Percentiles rank a stretch among this genome's conserved stretches.
These are phyloP conservation scores for Diplodia mutila DNA, from an alignment of 2,329 filamentous ascomycete genomes.

Conservation along the genomic window DNA sequence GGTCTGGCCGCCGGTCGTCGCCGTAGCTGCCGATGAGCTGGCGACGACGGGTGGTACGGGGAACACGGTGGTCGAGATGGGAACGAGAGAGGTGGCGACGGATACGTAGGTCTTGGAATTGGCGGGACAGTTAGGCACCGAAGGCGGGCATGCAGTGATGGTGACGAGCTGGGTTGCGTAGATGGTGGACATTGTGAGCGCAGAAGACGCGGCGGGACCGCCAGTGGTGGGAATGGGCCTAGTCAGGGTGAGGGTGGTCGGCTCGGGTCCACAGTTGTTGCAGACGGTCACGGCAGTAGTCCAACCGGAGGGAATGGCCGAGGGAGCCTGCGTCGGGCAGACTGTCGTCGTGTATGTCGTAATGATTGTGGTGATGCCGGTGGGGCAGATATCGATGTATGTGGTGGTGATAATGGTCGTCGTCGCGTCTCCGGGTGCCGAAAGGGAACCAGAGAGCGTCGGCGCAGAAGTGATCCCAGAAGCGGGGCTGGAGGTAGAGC, in stretches of 20 bases:
- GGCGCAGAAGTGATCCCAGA: slow-evolving; percentile 1
- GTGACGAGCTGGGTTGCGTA: slow-evolving; percentile 21
- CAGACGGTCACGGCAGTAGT: slow-evolving; percentile 37
- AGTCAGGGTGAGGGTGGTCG: slow-evolving; percentile 36
- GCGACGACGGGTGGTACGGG: neutral
- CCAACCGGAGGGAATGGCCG: slow-evolving; percentile 33
- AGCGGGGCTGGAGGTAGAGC: neutral
- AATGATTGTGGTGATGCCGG: slow-evolving; percentile 39
- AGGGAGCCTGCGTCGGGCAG: slow-evolving; percentile 25
- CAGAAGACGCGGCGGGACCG: neutral
- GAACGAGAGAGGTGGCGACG: slow-evolving; percentile 6
- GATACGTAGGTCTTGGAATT: slow-evolving; percentile 23
- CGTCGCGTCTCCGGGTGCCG: neutral
- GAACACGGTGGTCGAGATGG: slow-evolving; percentile 14
- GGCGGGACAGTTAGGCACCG: slow-evolving; percentile 30
- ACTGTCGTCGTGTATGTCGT: slow-evolving; percentile 35
- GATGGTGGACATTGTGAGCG: slow-evolving; percentile 4
- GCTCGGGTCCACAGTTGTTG: slow-evolving; percentile 33
- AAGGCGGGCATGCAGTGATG: slow-evolving; percentile 8
- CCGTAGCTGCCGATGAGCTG: neutral
- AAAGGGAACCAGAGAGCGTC: neutral
- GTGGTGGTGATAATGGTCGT: slow-evolving; percentile 34
- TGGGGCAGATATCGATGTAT: slow-evolving; percentile 40
- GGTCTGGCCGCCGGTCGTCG: neutral
- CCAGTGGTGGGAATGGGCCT: neutral